A percentile compares a stretch with the other conserved stretches of the same genome.
phyloP scores from a whole-genome alignment of 2,329 filamentous ascomycete genomes.

The Blastomyces gilchristii region DNA sequence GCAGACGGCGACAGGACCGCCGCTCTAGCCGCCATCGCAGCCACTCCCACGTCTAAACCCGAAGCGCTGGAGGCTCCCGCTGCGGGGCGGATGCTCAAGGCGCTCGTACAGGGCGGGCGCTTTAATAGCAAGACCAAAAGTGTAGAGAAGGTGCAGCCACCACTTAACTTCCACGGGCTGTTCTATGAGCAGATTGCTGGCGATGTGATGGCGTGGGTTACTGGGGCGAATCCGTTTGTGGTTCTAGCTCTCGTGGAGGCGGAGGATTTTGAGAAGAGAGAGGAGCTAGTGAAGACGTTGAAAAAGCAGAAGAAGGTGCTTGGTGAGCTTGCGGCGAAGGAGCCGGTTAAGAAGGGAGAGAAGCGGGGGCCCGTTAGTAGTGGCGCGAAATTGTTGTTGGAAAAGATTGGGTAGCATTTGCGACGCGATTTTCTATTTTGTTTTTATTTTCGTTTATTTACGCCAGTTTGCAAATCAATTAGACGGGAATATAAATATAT shows the following conservation, averaged over 20 bases:
- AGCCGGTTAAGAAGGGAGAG: constrained; percentile 41
- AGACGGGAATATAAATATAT: neutral
- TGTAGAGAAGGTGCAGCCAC: constrained; percentile 60
- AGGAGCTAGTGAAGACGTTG: constrained; percentile 58
- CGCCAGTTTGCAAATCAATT: neutral
- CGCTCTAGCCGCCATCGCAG: constrained; percentile 58
- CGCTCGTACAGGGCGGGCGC: constrained; percentile 76
- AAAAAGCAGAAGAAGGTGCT: constrained; percentile 63
- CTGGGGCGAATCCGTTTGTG: constrained; percentile 74
- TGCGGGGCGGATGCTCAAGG: constrained; percentile 79
- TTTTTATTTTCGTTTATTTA: neutral
- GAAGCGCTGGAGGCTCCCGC: constrained; percentile 52
- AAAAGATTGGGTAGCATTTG: constrained; percentile 20
- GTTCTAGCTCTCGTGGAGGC: constrained; percentile 72
- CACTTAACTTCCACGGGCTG: constrained; percentile 67
- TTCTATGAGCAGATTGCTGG: constrained; percentile 70
- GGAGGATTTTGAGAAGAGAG: constrained; percentile 55
- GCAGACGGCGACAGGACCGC: constrained; percentile 64
- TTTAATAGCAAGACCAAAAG: constrained; percentile 67
- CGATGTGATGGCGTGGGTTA: constrained; percentile 74
- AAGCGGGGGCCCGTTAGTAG: constrained; percentile 36
- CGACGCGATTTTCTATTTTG: neutral
- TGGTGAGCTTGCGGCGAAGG: constrained; percentile 46
- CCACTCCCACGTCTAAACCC: constrained; percentile 33
- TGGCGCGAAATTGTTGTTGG: constrained; percentile 37